These are phyloP conservation scores for Tricholoma flavovirens DNA, from an alignment of 768 basidiomycete species.

Conservation along the genomic window DNA sequence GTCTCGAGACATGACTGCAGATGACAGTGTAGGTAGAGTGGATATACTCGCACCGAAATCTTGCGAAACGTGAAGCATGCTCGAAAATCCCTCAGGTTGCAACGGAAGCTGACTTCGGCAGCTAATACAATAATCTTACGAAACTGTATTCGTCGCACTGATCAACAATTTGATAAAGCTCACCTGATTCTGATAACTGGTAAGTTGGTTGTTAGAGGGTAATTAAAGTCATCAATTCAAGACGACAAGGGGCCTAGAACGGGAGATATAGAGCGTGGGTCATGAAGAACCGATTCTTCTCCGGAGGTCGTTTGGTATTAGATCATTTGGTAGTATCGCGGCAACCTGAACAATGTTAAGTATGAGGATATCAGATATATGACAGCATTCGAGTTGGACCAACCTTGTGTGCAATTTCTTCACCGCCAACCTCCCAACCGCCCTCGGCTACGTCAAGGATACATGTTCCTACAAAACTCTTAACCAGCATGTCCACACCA, in stretches of 20 bases:
- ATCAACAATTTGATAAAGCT: not conserved
- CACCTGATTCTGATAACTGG: not conserved
- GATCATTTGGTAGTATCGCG: constrained; percentile 29
- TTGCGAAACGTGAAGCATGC: constrained; percentile 4
- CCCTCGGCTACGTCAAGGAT: constrained; percentile 62
- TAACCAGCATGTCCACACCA: constrained; percentile 49
- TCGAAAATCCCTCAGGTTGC: not conserved
- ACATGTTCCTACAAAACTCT: constrained; percentile 49
- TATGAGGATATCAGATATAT: not conserved
- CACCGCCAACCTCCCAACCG: constrained; percentile 87
- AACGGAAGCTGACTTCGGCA: too few species aligned
- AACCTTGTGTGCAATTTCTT: constrained; percentile 58
- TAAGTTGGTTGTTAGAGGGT: not conserved
- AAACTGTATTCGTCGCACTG: not conserved
- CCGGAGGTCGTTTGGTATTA: constrained; percentile 23
- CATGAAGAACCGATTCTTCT: constrained; percentile 14
- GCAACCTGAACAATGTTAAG: constrained; percentile 24
- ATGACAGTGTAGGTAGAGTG: constrained; percentile 30
- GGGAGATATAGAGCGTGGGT: not conserved
- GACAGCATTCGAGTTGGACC: constrained; percentile 14
- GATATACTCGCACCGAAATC: constrained; percentile 33
- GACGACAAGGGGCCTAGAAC: not conserved
- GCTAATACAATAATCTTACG: not conserved
- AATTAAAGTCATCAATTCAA: not conserved
- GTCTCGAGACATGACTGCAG: constrained; percentile 34